Base-by-base conservation (phyloP, 2,329 filamentous ascomycete species). In the Penicillium frequentans region DNA sequence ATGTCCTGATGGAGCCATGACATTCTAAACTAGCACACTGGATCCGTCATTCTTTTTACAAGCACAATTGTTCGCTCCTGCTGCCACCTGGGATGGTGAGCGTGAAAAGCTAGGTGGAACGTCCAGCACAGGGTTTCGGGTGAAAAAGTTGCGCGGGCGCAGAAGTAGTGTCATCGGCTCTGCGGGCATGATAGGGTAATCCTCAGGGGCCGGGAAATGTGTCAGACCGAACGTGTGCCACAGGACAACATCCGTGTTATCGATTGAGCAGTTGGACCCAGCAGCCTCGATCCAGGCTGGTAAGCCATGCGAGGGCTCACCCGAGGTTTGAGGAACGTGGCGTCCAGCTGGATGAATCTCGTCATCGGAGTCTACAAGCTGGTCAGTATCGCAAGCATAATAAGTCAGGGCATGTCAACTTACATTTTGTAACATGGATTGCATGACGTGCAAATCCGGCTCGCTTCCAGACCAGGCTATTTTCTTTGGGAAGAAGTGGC, bases 151-250 rank as follows among this genome's bases (percentile, higher is more conserved):
- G 43, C 91, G 79, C 3, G 91, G 91, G 31, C 90, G 80, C 42
- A 96, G 79, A 35, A 96, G 81, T 64, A 96, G 78, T 1, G 86
- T 90, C 83, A 96, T 93, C 0, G 90, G 90, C 79, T 93, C 90
- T 0, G 85, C 89, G 0, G 91, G 91, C 92, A 96, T 96, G 65
- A 96, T 82, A 29, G 93, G 93, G 79, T 91, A 96, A 74, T 96
- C 93, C 71, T 97, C 93, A 0, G 92, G 91, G 0, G 90, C 80
- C 0, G 93, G 92, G 79, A 96, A 93, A 72, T 96, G 93, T 0
- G 89, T 93, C 35, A 96, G 81, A 35, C 93, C 93, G 68, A 96
- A 97, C 0, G 91, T 96, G 77, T 96, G 92, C 92, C 92, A 97
- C 16, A 96, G 83, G 1, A 97, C 92, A 29, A 96, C 78, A 71